phyloP scores from a whole-genome alignment of 345 rosid species.

The Luvunga scandens region DNA sequence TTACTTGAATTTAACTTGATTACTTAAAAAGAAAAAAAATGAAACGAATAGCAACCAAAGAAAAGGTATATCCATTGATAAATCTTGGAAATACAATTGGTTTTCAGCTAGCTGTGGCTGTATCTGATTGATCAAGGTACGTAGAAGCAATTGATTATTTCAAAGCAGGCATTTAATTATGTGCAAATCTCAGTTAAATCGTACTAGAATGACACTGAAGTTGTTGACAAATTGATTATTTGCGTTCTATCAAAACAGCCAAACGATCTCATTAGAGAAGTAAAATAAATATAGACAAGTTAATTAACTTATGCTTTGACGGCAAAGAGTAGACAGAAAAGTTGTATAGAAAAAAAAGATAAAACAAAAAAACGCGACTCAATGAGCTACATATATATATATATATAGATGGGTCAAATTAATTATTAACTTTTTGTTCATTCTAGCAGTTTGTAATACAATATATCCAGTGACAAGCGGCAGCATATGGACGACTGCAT shows the following conservation, averaged over 20 bases:
- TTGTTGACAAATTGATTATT: neutral
- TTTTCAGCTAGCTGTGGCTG: too few species aligned
- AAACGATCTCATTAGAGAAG: neutral
- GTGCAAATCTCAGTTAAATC: neutral
- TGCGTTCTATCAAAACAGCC: neutral
- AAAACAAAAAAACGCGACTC: neutral
- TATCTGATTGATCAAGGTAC: neutral
- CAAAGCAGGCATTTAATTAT: neutral
- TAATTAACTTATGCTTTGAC: neutral
- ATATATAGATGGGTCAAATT: neutral
- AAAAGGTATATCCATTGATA: too few species aligned
- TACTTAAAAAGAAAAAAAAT: too few species aligned
- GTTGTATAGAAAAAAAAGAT: neutral
- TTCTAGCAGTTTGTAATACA: too few species aligned
- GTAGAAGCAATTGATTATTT: neutral
- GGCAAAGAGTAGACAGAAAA: neutral
- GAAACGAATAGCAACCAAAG: too few species aligned
- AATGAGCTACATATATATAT: neutral
- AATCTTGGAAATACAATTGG: too few species aligned
- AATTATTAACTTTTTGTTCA: neutral
- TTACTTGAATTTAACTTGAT: too few species aligned
- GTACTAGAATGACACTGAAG: neutral
- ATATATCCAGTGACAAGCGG: neutral
- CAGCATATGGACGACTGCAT: slow-evolving; percentile 2
- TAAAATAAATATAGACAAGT: neutral